Conservation (phyloP, 192 early-diverging fungal genomes). For the Powellomyces hirtus region DNA sequence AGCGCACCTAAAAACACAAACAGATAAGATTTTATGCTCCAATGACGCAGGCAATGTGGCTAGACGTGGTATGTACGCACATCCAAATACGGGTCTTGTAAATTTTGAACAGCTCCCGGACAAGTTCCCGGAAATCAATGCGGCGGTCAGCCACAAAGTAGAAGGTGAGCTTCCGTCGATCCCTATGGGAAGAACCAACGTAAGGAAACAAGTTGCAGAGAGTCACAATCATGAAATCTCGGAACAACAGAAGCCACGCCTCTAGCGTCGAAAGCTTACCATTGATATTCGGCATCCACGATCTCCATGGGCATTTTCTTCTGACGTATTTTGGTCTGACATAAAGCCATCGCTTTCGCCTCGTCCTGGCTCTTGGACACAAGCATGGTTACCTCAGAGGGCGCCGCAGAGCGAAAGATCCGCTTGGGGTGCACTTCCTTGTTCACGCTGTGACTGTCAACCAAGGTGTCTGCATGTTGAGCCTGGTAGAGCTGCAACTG, state of each 20-base stretch:
- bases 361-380: slow-evolving; percentile 85
- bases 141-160: slow-evolving; percentile 92
- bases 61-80: slow-evolving; percentile 27
- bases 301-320: slow-evolving; percentile 94
- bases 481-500: slow-evolving; percentile 53
- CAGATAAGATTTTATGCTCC: neutral
- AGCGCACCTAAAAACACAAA: slow-evolving; percentile 39
- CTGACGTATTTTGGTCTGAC: slow-evolving; percentile 85
- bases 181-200: slow-evolving; percentile 55
- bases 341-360: slow-evolving; percentile 79
- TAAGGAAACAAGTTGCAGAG: no score
- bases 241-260: neutral
- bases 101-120: slow-evolving; percentile 92
- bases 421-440: slow-evolving; percentile 90
- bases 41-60: neutral
- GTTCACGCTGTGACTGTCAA: slow-evolving; percentile 43
- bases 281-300: slow-evolving; percentile 97
- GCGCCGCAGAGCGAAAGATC: slow-evolving; percentile 79
- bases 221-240: neutral
- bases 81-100: slow-evolving; percentile 99
- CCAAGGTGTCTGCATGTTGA: slow-evolving; percentile 48
- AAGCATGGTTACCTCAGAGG: slow-evolving; percentile 77
- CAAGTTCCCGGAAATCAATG: slow-evolving; percentile 95
- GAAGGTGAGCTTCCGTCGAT: slow-evolving; percentile 94
- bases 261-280: no score